Conservation (phyloP, 805 yeast species). For the Teunomyces aglyptinius region DNA sequence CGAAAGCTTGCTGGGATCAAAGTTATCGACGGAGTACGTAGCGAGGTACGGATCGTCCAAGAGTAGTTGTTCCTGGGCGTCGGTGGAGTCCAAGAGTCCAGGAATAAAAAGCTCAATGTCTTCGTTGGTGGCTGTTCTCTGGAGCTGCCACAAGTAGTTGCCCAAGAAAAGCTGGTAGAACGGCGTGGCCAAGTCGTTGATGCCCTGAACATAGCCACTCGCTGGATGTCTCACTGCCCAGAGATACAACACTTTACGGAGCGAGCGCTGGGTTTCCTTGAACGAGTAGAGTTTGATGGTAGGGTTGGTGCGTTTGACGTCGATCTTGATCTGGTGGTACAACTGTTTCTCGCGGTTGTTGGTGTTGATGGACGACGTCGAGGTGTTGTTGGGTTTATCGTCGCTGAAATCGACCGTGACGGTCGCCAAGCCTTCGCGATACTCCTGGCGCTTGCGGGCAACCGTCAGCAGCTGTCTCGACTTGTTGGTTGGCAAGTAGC, state of each 20-base stretch:
- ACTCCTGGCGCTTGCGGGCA: slow-evolving; percentile 81
- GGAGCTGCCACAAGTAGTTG: slow-evolving; percentile 54
- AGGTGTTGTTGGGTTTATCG: slow-evolving; percentile 13
- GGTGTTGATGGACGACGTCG: slow-evolving; percentile 15
- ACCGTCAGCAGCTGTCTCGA: slow-evolving; percentile 70
- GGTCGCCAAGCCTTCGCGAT: slow-evolving; percentile 68
- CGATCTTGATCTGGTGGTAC: slow-evolving; percentile 95
- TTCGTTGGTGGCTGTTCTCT: slow-evolving; percentile 17
- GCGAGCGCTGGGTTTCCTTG: slow-evolving; percentile 69
- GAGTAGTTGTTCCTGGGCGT: slow-evolving; percentile 24
- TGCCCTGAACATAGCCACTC: slow-evolving; percentile 96
- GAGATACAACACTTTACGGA: slow-evolving; percentile 77
- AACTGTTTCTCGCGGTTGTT: slow-evolving; percentile 58
- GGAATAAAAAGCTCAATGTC: slow-evolving; percentile 34
- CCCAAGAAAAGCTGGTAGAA: slow-evolving; percentile 82
- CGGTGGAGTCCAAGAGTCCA: slow-evolving; percentile 29
- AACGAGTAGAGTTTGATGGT: slow-evolving; percentile 68
- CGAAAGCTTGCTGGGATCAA: slow-evolving; percentile 64
- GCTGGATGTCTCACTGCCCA: slow-evolving; percentile 99
- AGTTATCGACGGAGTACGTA: slow-evolving; percentile 44
- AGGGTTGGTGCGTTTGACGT: slow-evolving; percentile 93
- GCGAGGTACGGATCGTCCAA: slow-evolving; percentile 23
- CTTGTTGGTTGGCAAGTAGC: slow-evolving; percentile 85
- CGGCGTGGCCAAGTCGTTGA: slow-evolving; percentile 91
- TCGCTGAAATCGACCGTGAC: slow-evolving; percentile 48